These are phyloP conservation scores for Scedosporium aurantiacum DNA, from an alignment of 2,329 filamentous ascomycete species.

Conservation along the genomic window DNA sequence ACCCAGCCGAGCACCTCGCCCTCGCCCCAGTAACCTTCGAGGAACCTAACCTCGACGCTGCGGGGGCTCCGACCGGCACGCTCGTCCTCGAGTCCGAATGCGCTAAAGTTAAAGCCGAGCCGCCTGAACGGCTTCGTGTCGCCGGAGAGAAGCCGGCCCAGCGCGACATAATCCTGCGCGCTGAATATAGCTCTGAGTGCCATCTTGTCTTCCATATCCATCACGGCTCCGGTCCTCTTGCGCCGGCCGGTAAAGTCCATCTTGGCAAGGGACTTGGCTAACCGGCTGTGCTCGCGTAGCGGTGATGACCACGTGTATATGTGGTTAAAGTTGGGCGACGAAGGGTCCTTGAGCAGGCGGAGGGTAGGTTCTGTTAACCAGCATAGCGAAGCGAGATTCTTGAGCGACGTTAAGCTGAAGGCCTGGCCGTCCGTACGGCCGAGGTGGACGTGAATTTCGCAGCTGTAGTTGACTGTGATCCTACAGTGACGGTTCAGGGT, in stretches of 20 bases:
- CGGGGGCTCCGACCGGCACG: conserved; percentile 20
- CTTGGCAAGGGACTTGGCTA: conserved; percentile 2
- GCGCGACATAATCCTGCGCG: conserved; percentile 15
- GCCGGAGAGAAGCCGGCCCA: conserved; percentile 25
- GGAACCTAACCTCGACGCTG: conserved; percentile 27
- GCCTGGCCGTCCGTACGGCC: conserved; percentile 21
- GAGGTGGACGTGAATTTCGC: conserved; percentile 28
- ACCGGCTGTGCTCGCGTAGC: conserved; percentile 7
- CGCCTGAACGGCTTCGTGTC: conserved; percentile 20
- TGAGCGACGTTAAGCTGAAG: conserved; percentile 21
- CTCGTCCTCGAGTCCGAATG: conserved; percentile 25
- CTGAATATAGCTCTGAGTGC: conserved; percentile 16
- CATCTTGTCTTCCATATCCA: neutral
- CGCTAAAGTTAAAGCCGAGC: conserved; percentile 30
- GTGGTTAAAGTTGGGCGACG: conserved; percentile 25
- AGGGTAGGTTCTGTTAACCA: conserved; percentile 26
- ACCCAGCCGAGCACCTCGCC: conserved; percentile 23
- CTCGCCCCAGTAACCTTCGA: conserved; percentile 22
- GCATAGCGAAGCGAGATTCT: conserved; percentile 21
- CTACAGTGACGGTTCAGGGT: conserved; percentile 15
- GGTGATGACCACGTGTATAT: conserved; percentile 25
- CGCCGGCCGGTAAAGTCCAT: neutral
- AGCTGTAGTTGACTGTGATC: conserved; percentile 24
- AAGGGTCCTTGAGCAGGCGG: conserved; percentile 24
- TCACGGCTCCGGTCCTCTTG: neutral